Conservation (phyloP, 345 rosid genomes). For the Xanthoceras sorbifolium region DNA sequence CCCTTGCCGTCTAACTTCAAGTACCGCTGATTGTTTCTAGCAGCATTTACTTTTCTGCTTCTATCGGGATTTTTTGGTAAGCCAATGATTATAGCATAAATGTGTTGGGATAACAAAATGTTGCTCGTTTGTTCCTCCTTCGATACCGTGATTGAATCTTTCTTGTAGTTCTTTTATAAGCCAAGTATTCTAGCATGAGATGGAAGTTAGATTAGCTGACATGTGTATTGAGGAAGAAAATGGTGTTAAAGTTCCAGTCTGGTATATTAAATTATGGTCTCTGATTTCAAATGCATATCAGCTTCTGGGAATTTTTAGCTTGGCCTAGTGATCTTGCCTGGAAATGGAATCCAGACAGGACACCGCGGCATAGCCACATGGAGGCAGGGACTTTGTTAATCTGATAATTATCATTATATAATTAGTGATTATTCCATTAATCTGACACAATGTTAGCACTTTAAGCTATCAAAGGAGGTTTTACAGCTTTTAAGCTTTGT, state of each 20-base stretch:
- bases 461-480: not conserved
- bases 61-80: not conserved
- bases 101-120: not conserved
- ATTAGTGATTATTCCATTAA: not conserved
- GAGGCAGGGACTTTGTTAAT: constrained; percentile 12
- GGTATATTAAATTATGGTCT: not conserved
- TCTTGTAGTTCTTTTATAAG: not conserved
- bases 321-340: not conserved
- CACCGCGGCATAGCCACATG: constrained; percentile 6
- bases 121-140: not conserved
- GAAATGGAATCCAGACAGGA: not conserved
- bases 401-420: not conserved
- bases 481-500: not conserved
- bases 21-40: not conserved
- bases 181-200: not conserved
- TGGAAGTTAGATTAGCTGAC: no score
- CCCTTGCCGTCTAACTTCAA: not conserved
- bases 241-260: not conserved
- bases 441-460: not conserved
- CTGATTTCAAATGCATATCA: not conserved
- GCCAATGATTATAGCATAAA: not conserved
- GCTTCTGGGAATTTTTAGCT: not conserved
- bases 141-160: not conserved
- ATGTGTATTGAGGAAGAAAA: not conserved
- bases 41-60: not conserved